A percentile compares a stretch with the other conserved stretches of the same genome.
phyloP scores from a whole-genome alignment of 352 stramenopile species.

The Phytophthora foliorum region DNA sequence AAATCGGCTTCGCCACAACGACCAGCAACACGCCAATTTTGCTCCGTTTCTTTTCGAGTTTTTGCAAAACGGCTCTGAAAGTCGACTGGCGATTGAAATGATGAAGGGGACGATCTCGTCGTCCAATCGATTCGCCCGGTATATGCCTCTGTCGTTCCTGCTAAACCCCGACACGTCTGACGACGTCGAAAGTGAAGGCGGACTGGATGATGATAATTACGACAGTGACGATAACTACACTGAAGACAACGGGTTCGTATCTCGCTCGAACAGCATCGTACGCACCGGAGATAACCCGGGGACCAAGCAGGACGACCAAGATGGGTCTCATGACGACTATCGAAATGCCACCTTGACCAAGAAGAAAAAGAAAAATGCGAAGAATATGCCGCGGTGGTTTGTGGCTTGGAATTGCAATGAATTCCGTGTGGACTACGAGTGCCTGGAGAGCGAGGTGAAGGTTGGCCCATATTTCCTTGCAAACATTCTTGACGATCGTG shows the following conservation, averaged over 20 bases:
- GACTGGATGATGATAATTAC: conserved; percentile 66
- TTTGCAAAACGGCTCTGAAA: conserved; percentile 71
- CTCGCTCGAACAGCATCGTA: conserved; percentile 49
- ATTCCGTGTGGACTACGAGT: conserved; percentile 84
- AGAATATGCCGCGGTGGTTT: conserved; percentile 84
- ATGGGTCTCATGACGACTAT: conserved; percentile 45
- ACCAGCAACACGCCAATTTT: conserved; percentile 57
- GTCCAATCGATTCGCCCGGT: conserved; percentile 82
- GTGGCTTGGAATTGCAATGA: conserved; percentile 91
- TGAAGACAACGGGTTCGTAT: conserved; percentile 68
- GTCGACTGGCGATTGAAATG: conserved; percentile 70
- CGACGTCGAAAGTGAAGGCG: conserved; percentile 71
- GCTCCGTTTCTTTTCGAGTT: conserved; percentile 82
- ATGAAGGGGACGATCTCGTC: conserved; percentile 84
- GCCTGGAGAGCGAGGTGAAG: conserved; percentile 77
- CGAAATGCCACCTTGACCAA: conserved; percentile 49
- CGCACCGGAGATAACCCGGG: conserved; percentile 39
- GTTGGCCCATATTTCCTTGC: conserved; percentile 88
- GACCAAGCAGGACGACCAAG: conserved; percentile 44
- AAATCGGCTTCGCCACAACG: conserved; percentile 27
- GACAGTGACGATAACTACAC: conserved; percentile 79
- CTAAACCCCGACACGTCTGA: conserved; percentile 79
- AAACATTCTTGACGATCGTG: conserved; percentile 83
- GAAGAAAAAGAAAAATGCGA: conserved; percentile 76
- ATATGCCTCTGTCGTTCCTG: conserved; percentile 83